A percentile compares a stretch with the other conserved stretches of the same genome.
Evolutionary conservation across 1,284 basidiomycete species (phyloP).

Genomic region (Fistulinella cinereoalba): DNA sequence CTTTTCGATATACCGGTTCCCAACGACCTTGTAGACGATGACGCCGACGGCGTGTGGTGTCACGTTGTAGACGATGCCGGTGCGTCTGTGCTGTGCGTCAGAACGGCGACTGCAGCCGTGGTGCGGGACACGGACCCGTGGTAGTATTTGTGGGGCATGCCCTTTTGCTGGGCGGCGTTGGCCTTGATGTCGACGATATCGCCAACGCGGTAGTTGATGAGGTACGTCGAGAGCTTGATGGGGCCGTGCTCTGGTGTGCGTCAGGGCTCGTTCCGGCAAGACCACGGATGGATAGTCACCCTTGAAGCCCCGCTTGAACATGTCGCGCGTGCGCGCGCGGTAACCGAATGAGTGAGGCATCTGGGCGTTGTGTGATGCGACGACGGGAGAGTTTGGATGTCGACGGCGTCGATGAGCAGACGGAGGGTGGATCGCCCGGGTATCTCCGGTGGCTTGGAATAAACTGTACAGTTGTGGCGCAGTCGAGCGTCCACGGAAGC

Average conservation of each 20-base stretch:
- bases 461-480: conserved; percentile 47
- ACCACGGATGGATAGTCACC: conserved; percentile 45
- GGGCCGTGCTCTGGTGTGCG: conserved; percentile 77
- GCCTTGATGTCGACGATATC: conserved; percentile 99
- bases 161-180: conserved; percentile 98
- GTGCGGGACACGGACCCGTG: conserved; percentile 62
- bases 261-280: conserved; percentile 17
- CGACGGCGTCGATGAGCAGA: conserved; percentile 38
- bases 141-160: conserved; percentile 99
- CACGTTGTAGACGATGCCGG: conserved; percentile 98
- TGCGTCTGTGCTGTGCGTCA: conserved; percentile 58
- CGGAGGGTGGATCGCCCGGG: conserved; percentile 28
- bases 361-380: conserved; percentile 33
- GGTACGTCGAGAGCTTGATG: conserved; percentile 90
- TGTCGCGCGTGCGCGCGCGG: conserved; percentile 98
- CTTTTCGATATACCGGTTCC: conserved; percentile 99
- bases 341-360: conserved; percentile 99
- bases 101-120: too few relatives aligned
- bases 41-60: conserved; percentile 94
- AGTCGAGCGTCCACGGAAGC: conserved; percentile 5
- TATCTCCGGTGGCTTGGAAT: conserved; percentile 42
- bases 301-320: conserved; percentile 99
- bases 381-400: conserved; percentile 35
- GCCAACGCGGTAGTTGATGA: conserved; percentile 91
- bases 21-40: conserved; percentile 98